phyloP scores from a whole-genome alignment of 495 filamentous ascomycete species.

The Penicillium subrubescens region DNA sequence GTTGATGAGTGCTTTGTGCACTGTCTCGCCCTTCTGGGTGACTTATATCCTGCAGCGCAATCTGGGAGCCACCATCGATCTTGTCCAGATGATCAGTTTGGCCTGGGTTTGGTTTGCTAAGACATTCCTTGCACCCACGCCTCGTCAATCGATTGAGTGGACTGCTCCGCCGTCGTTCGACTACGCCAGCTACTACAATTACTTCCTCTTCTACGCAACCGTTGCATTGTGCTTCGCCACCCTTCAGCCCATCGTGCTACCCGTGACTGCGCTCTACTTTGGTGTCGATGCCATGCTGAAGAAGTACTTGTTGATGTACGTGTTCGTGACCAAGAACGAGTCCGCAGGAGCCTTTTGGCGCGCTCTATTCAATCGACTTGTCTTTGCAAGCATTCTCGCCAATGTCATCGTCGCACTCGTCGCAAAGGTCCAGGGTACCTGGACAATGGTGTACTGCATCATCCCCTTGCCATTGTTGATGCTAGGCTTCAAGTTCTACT shows the following conservation, averaged over 20 bases:
- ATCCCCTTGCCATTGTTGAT: slow-evolving; percentile 80
- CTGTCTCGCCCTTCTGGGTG: slow-evolving; percentile 88
- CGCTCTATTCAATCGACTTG: slow-evolving; percentile 82
- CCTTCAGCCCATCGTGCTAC: slow-evolving; percentile 88
- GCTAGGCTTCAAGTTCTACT: slow-evolving; percentile 85
- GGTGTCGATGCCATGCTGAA: slow-evolving; percentile 83
- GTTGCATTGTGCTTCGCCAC: slow-evolving; percentile 84
- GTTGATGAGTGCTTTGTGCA: slow-evolving; percentile 70
- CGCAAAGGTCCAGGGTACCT: slow-evolving; percentile 59
- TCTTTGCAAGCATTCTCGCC: slow-evolving; percentile 79
- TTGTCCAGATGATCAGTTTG: slow-evolving; percentile 80
- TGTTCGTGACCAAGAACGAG: slow-evolving; percentile 95
- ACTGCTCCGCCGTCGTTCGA: slow-evolving; percentile 92
- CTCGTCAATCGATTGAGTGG: slow-evolving; percentile 88
- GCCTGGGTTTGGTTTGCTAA: slow-evolving; percentile 79
- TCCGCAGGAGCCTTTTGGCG: slow-evolving; percentile 95
- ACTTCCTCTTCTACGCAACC: slow-evolving; percentile 91
- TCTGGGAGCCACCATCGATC: slow-evolving; percentile 84
- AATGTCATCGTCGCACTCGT: slow-evolving; percentile 79
- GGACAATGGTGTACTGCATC: slow-evolving; percentile 65
- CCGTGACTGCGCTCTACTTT: slow-evolving; percentile 89
- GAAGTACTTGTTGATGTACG: slow-evolving; percentile 93
- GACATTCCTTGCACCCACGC: slow-evolving; percentile 84
- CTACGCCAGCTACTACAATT: slow-evolving; percentile 94
- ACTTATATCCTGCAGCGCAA: slow-evolving; percentile 91